A percentile compares a stretch with the other conserved stretches of the same genome.
Evolutionary conservation across 1,284 basidiomycete genomes (phyloP).

Genomic region (Malassezia slooffiae): DNA sequence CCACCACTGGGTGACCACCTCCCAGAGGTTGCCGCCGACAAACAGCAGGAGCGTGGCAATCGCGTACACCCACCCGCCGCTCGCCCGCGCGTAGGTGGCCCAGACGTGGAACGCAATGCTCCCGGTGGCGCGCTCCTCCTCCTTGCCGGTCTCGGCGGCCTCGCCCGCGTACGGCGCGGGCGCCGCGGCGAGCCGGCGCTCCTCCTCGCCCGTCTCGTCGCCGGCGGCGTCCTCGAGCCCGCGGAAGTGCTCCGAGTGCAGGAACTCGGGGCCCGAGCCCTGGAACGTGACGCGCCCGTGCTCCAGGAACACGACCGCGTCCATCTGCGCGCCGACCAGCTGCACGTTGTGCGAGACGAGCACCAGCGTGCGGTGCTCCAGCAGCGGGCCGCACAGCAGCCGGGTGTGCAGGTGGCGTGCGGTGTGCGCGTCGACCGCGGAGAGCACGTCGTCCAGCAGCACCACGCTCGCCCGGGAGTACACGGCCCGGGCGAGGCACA

Average conservation of each 20-base stretch:
- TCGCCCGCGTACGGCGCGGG: conserved; percentile 3
- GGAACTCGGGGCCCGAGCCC: conserved; percentile 23
- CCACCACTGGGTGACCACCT: conserved; percentile 16
- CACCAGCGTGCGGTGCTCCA: conserved; percentile 57
- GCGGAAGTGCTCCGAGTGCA: conserved; percentile 25
- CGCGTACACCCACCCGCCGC: conserved; percentile 12
- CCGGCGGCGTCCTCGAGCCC: conserved; percentile 45
- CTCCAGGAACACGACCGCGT: conserved; percentile 29
- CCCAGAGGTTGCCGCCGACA: conserved; percentile 13
- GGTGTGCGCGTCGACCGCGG: conserved; percentile 54
- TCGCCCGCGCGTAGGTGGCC: conserved; percentile 14
- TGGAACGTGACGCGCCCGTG: conserved; percentile 12
- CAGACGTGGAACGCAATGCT: conserved; percentile 16
- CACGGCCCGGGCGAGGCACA: conserved; percentile 33
- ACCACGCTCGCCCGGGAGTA: conserved; percentile 30
- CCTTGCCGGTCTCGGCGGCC: background rate
- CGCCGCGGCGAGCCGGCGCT: conserved; percentile 7
- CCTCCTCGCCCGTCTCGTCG: conserved; percentile 44
- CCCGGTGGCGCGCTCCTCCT: conserved; percentile 14
- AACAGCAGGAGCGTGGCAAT: conserved; percentile 8
- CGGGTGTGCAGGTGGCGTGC: conserved; percentile 51
- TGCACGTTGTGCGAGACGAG: conserved; percentile 58
- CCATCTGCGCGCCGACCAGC: conserved; percentile 18
- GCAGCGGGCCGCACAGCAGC: conserved; percentile 21
- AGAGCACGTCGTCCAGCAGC: conserved; percentile 40